Conservation (phyloP, 352 stramenopile species). For the Pythium aristosporum region DNA sequence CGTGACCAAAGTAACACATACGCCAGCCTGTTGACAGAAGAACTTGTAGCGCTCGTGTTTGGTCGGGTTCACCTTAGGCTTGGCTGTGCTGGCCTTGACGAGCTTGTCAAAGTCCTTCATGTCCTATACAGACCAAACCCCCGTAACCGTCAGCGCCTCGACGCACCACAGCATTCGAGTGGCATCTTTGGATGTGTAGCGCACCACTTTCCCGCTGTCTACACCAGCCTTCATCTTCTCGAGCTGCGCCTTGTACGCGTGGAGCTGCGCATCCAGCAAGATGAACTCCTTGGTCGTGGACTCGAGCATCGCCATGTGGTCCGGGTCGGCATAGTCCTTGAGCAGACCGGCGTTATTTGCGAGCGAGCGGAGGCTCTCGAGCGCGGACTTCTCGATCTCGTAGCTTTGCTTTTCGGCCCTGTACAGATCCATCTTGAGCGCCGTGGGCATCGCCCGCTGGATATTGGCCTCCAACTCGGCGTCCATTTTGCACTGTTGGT, state of each 20-base stretch:
- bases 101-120: conserved; percentile 61
- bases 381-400: conserved; percentile 71
- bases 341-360: conserved; percentile 64
- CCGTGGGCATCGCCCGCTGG: conserved; percentile 55
- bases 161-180: background rate
- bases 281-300: conserved; percentile 71
- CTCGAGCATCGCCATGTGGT: conserved; percentile 56
- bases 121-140: conserved; percentile 16
- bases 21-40: conserved; percentile 74
- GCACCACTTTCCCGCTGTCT: conserved; percentile 46
- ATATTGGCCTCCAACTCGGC: conserved; percentile 61
- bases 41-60: conserved; percentile 79
- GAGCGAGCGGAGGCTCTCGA: conserved; percentile 68
- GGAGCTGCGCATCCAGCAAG: conserved; percentile 58
- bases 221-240: conserved; percentile 57
- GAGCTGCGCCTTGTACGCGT: conserved; percentile 67
- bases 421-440: conserved; percentile 78
- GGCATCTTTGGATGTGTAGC: background rate
- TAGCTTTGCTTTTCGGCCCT: conserved; percentile 70
- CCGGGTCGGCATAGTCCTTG: conserved; percentile 59
- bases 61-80: conserved; percentile 52
- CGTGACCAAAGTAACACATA: conserved; percentile 27
- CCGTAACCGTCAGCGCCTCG: background rate
- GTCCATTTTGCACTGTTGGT: conserved; percentile 34
- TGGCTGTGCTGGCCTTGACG: conserved; percentile 47